phyloP scores from a whole-genome alignment of 139 green algal genomes.

The Picochlorum sp. region DNA sequence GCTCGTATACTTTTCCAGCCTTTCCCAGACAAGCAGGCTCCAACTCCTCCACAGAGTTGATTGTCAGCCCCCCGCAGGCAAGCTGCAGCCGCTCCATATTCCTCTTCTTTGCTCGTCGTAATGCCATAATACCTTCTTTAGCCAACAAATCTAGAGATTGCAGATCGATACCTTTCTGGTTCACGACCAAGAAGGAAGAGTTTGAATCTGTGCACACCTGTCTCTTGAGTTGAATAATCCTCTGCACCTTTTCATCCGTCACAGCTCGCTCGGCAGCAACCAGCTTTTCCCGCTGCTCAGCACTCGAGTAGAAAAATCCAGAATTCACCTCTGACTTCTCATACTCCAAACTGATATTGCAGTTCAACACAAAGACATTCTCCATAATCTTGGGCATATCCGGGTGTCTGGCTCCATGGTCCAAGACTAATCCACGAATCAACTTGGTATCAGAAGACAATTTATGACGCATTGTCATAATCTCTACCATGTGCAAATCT shows the following conservation, averaged over 20 bases:
- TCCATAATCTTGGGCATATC: conserved; percentile 96
- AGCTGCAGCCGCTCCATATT: conserved; percentile 98
- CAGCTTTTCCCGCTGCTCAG: conserved; percentile 95
- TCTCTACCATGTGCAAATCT: conserved; percentile 98
- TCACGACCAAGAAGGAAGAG: conserved; percentile 94
- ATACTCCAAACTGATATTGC: conserved; percentile 98
- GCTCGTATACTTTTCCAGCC: conserved; percentile 91
- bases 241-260: conserved; percentile 84
- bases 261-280: conserved; percentile 87
- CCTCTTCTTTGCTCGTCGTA: conserved; percentile 87
- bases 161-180: conserved; percentile 99
- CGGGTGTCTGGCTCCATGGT: conserved; percentile 92
- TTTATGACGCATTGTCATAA: conserved; percentile 98
- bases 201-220: conserved; percentile 55
- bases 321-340: conserved; percentile 97
- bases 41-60: conserved; percentile 75
- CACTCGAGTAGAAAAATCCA: conserved; percentile 95
- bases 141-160: conserved; percentile 92
- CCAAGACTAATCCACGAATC: conserved; percentile 89
- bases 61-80: conserved; percentile 70
- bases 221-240: conserved; percentile 92
- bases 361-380: conserved; percentile 86
- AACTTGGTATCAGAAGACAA: conserved; percentile 88
- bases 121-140: conserved; percentile 84
- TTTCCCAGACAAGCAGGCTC: conserved; percentile 51